Base-by-base conservation (phyloP, 495 filamentous ascomycete species). In the Podospora pseudopauciseta region DNA sequence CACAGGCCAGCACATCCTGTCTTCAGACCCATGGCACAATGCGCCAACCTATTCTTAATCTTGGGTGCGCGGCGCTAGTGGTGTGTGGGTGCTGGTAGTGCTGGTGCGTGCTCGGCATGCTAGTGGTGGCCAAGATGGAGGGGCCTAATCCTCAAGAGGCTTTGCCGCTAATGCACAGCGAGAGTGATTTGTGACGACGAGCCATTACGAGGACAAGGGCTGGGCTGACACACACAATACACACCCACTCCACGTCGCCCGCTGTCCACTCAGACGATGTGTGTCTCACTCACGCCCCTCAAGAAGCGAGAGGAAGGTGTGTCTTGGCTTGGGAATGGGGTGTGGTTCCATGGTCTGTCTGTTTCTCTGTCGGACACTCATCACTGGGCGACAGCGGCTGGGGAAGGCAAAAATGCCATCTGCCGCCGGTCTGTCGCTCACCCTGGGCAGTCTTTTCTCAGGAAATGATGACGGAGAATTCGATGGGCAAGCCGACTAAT, bases 41-140 rank as follows among this genome's bases (percentile, higher is more conserved):
- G 74, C 74, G 66, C 68, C 68, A 71, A 67, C 72, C 75, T 78
- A 74, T 78, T 77, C 70, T 74, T 74, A 77, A 77, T 77, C 69
- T 72, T 71, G 66, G 72, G 68, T 68, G 66, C 68, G 67, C 69
- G 71, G 70, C 72, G 68, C 75, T 74, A 77, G 69, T 70, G 70
- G 73, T 67, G 73, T 67, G 72, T 69, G 67, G 67, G 65, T 69
- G 69, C 66, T 67, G 60, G 23, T 23, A 23, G 23, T 23, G 23
- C 23, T 23, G 1, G 23, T 23, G 23, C 23, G 23, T 23, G 23
- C 20, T 23, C 20, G 20, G 20, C 20, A 0, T 23, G 20, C 23
- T 23, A 23, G 23, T 23, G 23, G 65, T 65, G 64, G 72, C 68
- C 74, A 70, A 71, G 70, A 67, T 49, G 71, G 30, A 27, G 65